These are phyloP conservation scores for Entomortierella lignicola DNA, from an alignment of 192 early-diverging fungal genomes.

Conservation along the genomic window DNA sequence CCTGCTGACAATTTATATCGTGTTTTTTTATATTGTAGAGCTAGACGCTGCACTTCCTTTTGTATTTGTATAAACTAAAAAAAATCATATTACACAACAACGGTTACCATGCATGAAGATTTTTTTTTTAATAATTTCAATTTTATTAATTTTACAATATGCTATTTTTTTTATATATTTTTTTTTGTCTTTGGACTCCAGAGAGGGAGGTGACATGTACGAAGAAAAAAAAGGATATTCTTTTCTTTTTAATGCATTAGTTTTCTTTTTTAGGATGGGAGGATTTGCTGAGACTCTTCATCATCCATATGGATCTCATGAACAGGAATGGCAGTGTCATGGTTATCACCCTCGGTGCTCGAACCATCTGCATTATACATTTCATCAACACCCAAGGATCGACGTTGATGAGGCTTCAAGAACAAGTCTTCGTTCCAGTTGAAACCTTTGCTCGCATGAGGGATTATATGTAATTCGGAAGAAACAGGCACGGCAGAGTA, in stretches of 20 bases:
- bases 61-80: background rate
- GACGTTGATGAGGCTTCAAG: slow-evolving; percentile 46
- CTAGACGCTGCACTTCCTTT: too few species aligned
- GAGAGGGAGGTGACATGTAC: background rate
- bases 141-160: too few species aligned
- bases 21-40: too few species aligned
- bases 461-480: slow-evolving; percentile 38
- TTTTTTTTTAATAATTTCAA: too few species aligned
- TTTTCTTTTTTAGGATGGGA: slow-evolving; percentile 10
- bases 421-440: slow-evolving; percentile 48
- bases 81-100: background rate
- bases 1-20: too few species aligned
- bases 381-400: slow-evolving; percentile 35
- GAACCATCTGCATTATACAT: slow-evolving; percentile 12
- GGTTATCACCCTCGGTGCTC: slow-evolving; percentile 3
- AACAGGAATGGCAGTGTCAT: slow-evolving; percentile 4
- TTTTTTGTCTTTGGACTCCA: background rate
- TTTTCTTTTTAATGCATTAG: too few species aligned
- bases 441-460: slow-evolving; percentile 44
- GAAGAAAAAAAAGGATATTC: background rate
- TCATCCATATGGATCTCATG: slow-evolving; percentile 42
- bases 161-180: too few species aligned
- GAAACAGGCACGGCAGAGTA: slow-evolving; percentile 47
- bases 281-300: slow-evolving; percentile 13
- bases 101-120: too few species aligned